phyloP scores from a whole-genome alignment of 1,284 basidiomycete species.

The Pseudomicrostroma phylloplanum region DNA sequence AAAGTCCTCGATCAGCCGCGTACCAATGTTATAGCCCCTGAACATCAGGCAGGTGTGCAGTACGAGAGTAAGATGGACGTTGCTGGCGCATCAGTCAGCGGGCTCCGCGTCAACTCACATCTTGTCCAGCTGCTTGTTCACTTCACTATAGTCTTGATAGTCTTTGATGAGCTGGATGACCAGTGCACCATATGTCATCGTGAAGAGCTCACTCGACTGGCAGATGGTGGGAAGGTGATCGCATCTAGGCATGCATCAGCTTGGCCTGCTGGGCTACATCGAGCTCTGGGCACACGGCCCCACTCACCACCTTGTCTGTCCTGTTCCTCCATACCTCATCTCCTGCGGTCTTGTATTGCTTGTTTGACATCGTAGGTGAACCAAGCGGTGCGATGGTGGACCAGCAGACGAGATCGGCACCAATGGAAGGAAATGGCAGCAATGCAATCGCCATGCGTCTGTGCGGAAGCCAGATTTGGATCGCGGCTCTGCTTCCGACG shows the following conservation, averaged over 20 bases:
- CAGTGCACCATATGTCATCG: constrained; percentile 91
- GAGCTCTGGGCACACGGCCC: background rate
- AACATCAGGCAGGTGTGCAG: background rate
- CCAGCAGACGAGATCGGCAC: too few relatives aligned
- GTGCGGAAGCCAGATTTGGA: too few relatives aligned
- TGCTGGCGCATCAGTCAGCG: background rate
- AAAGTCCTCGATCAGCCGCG: constrained; percentile 92
- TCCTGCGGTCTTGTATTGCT: constrained; percentile 44
- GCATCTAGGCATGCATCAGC: background rate
- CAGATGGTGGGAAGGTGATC: background rate
- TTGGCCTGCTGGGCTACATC: background rate
- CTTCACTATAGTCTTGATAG: constrained; percentile 91
- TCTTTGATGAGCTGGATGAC: constrained; percentile 98
- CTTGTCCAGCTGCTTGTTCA: constrained; percentile 62
- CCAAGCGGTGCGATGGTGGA: too few relatives aligned
- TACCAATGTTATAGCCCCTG: constrained; percentile 99
- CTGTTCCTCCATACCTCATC: constrained; percentile 49
- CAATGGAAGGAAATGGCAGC: too few relatives aligned
- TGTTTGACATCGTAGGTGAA: constrained; percentile 4
- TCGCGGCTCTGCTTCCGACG: too few relatives aligned
- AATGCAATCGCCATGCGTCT: too few relatives aligned
- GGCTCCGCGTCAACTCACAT: constrained; percentile 54
- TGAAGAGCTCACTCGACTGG: constrained; percentile 86
- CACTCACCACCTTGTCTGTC: constrained; percentile 48
- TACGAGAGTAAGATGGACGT: background rate